Evolutionary conservation across 306 rosid species (phyloP), one percentile per base, ranked within the genome.

Genomic region (Fragaria iinumae): DNA sequence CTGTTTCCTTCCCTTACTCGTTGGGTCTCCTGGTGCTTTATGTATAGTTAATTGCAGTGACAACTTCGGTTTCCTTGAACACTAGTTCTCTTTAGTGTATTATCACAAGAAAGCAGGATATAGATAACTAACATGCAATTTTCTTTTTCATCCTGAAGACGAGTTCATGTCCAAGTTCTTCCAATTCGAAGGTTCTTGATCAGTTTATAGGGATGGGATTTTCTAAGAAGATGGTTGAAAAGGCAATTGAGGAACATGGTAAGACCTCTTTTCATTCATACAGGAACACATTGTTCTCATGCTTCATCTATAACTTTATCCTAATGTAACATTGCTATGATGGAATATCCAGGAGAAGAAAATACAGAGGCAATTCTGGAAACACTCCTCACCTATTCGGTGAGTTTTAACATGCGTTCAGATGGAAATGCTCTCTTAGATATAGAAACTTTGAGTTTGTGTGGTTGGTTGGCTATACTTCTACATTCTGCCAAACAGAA

Each of bases 191-290:
- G 90, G 76, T 85, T n/a, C 10, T 87, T 55, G 88, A 90, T 74
- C 83, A 83, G 68, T 90, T 94, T 69, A 73, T 89, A n/a, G 85
- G 82, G 57, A 94, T 94, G 98, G 98, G 97, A 21, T 94, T 94
- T 84, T 77, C 93, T 25, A 73, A 79, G 56, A 89, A 83, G 75
- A 52, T 89, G 90, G 95, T 92, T 69, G 73, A 81, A 32, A 92
- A 92, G 87, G 98, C 87, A 21, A 90, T 94, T 65, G 82, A 75
- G 80, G 97, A 94, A 76, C 80, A 89, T 55, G 97, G 98, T 90
- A 91, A 81, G 76, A 75, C 34, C 80, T 49, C 45, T 32, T 77
- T 71, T 83, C 76, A 79, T 63, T 52, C 59, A 75, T 84, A 79
- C 44, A 21, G 32, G 67, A 57, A 29, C 27, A 36, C 11, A 5